Conservation (phyloP, 129 eudicot genomes). For the Saussurea involucrata region DNA sequence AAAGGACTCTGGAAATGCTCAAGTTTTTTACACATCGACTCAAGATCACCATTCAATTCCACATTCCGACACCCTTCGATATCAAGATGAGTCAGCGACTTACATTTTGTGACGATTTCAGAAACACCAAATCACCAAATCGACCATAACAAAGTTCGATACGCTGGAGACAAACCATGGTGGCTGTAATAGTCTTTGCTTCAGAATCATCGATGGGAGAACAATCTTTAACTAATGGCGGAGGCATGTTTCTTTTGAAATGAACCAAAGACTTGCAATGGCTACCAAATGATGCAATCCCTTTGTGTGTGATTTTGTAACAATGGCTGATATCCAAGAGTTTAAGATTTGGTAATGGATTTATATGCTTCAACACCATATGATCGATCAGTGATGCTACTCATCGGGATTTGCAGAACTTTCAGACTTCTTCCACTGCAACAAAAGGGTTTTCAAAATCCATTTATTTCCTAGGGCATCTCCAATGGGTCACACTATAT, state of each 20-base stretch:
- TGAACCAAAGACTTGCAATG: constrained; percentile 29
- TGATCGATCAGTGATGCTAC: constrained; percentile 40
- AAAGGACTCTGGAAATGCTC: constrained; percentile 16
- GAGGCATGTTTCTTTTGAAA: constrained; percentile 46
- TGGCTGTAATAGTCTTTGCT: constrained; percentile 26
- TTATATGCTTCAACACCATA: constrained; percentile 33
- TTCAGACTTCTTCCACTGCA: constrained; percentile 36
- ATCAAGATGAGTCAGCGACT: constrained; percentile 25
- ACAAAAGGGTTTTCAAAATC: background rate
- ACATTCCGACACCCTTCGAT: constrained; percentile 35
- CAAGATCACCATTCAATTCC: constrained; percentile 20
- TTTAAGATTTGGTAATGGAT: constrained; percentile 30
- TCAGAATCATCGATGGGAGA: constrained; percentile 27
- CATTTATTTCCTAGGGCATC: background rate
- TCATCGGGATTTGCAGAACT: constrained; percentile 34
- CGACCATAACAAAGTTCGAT: constrained; percentile 30
- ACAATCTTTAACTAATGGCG: background rate
- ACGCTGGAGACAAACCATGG: constrained; percentile 24
- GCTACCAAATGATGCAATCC: constrained; percentile 37
- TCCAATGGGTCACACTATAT: no score
- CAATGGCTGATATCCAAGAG: constrained; percentile 36
- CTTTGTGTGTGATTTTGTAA: constrained; percentile 30
- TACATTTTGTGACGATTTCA: constrained; percentile 31
- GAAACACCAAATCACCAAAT: constrained; percentile 32
- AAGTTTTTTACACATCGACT: constrained; percentile 20